Evolutionary conservation across 768 basidiomycete species (phyloP).

Genomic region (Mycena alexandri): DNA sequence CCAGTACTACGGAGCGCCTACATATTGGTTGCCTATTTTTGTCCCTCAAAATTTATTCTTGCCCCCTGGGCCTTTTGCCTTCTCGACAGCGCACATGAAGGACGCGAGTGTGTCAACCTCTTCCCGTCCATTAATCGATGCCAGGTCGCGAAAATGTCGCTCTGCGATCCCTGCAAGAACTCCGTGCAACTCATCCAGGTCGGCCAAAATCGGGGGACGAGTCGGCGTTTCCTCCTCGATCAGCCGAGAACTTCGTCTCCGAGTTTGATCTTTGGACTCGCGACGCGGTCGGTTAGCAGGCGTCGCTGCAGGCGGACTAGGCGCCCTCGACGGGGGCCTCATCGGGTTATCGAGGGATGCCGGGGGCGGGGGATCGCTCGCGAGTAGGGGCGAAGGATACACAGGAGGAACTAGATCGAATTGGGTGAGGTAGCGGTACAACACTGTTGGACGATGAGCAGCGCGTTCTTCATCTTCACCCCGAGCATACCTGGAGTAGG

Average conservation of each 20-base stretch:
- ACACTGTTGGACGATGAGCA: conserved; percentile 42
- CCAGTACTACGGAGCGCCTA: not conserved
- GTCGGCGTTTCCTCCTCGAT: conserved; percentile 71
- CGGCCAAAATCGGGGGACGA: conserved; percentile 77
- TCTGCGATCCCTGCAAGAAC: conserved; percentile 79
- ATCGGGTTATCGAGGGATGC: conserved; percentile 65
- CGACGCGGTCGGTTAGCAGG: conserved; percentile 82
- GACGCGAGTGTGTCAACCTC: conserved; percentile 87
- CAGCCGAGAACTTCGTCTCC: conserved; percentile 79
- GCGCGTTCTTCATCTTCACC: not conserved
- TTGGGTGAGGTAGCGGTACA: conserved; percentile 80
- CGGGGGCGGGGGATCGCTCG: conserved; percentile 80
- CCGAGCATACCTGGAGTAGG: conserved; percentile 54
- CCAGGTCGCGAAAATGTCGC: conserved; percentile 76
- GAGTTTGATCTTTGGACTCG: conserved; percentile 67
- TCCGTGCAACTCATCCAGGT: conserved; percentile 74
- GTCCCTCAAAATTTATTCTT: conserved; percentile 35
- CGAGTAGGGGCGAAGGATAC: conserved; percentile 75
- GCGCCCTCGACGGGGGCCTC: conserved; percentile 59
- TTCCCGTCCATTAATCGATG: conserved; percentile 64
- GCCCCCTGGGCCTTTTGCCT: conserved; percentile 54
- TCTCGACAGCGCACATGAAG: conserved; percentile 84
- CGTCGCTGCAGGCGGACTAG: conserved; percentile 64
- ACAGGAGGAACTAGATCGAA: conserved; percentile 80
- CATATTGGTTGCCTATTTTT: conserved; percentile 1